phyloP scores from a whole-genome alignment of 495 filamentous ascomycete species.

The Hypomontagnella monticulosa region DNA sequence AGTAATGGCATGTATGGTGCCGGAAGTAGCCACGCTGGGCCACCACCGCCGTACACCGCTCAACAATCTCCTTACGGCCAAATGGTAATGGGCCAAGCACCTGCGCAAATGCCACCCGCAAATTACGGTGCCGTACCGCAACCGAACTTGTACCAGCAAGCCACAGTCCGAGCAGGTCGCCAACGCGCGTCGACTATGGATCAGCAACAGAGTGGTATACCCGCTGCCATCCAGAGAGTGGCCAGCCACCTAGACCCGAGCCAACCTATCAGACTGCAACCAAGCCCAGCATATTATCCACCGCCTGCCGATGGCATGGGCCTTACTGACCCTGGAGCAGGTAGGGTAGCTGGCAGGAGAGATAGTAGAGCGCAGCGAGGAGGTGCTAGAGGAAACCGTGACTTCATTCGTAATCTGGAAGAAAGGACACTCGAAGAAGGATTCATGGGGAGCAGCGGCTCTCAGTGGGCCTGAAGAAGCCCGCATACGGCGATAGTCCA shows the following conservation, averaged over 20 bases:
- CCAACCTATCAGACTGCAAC: constrained; percentile 92
- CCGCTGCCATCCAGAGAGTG: constrained; percentile 92
- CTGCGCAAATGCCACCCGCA: constrained; percentile 72
- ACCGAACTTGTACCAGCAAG: constrained; percentile 84
- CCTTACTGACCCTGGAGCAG: constrained; percentile 60
- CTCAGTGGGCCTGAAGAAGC: constrained; percentile 59
- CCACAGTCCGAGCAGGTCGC: constrained; percentile 79
- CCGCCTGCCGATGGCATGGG: constrained; percentile 87
- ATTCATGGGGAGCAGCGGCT: constrained; percentile 58
- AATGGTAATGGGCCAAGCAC: constrained; percentile 73
- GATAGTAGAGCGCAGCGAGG: constrained; percentile 76
- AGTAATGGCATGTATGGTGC: constrained; percentile 77
- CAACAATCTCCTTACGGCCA: constrained; percentile 78
- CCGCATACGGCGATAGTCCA: constrained; percentile 12
- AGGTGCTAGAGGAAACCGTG: constrained; percentile 70
- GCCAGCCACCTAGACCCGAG: constrained; percentile 96
- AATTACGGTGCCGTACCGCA: constrained; percentile 69
- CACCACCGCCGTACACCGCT: constrained; percentile 87
- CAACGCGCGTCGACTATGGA: constrained; percentile 97
- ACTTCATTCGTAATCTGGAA: constrained; percentile 94
- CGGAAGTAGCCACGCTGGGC: constrained; percentile 67
- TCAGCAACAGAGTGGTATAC: constrained; percentile 89
- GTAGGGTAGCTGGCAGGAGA: constrained; percentile 74
- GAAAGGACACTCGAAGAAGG: constrained; percentile 93
- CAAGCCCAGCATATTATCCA: constrained; percentile 97